Base-by-base conservation (phyloP, 108 stramenopile species). In the Skeletonema costatum region DNA sequence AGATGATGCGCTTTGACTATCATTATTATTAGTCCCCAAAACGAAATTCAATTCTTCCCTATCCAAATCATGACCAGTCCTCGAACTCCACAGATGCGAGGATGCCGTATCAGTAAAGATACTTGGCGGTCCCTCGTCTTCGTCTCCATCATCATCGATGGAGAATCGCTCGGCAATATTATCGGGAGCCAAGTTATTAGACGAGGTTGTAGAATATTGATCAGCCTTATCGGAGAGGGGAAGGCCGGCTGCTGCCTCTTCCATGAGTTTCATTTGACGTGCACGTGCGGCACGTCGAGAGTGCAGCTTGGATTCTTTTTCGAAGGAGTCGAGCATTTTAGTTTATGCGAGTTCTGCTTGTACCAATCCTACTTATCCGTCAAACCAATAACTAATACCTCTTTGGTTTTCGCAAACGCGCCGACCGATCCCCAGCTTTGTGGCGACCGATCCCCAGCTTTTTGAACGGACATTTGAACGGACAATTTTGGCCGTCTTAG, bases 211-310 rank as follows among this genome's bases (percentile, higher is more conserved):
- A 31, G 60, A 61, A 5, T 13, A 33, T 33, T 31, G 32, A 31
- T 33, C 60, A 14, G 60, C 60, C 31, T 61, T 25, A 3, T 35
- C 32, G 14, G 31, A 14, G 3, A 61, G 60, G 5, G 70, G 68
- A 10, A 77, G 25, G 14, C 81, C 81, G 17, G 74, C 66, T 25
- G 81, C 74, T n/a, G 81, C 81, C 65, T 82, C 81, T 56, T 82
- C 81, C 81, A 82, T 82, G 19, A 82, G 53, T 3, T 65, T 63
- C 81, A 82, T 82, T 66, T 75, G 81, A 42, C 69, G 62, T 14
- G 19, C 63, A 4, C 81, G 69, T 17, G 81, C 81, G 30, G 51
- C 70, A 48, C 81, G 81, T 14, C 81, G 74, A 32, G 70, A 74
- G 36, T 71, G 62, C 53, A 75, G 69, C 46, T 64, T 69, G 14